phyloP scores from a whole-genome alignment of 805 yeast genomes.

The Clavispora carvajalis region DNA sequence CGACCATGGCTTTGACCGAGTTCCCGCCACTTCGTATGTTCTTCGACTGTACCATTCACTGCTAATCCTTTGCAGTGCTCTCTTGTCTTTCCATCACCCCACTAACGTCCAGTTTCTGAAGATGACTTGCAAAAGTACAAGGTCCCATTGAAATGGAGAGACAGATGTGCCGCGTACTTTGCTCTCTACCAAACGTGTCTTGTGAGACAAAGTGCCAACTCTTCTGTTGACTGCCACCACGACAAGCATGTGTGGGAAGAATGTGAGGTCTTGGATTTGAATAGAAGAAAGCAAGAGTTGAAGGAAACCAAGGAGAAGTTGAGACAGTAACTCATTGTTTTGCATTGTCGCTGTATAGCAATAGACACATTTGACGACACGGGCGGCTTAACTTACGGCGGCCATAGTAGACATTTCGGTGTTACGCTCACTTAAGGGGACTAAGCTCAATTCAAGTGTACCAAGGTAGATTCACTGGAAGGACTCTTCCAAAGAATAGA shows the following conservation, averaged over 20 bases:
- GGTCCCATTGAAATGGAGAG: conserved; percentile 76
- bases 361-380: conserved; percentile 1
- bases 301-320: conserved; percentile 45
- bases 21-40: conserved; percentile 20
- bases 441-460: too few relatives aligned
- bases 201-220: conserved; percentile 38
- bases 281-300: conserved; percentile 72
- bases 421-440: too few relatives aligned
- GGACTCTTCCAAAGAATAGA: too few relatives aligned
- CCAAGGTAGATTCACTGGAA: too few relatives aligned
- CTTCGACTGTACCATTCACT: too few relatives aligned
- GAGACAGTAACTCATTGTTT: conserved; percentile 13
- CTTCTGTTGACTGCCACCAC: conserved; percentile 55
- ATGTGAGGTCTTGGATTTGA: conserved; percentile 77
- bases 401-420: too few relatives aligned
- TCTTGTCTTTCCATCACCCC: too few relatives aligned
- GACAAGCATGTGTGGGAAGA: conserved; percentile 82
- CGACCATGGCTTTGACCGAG: conserved; percentile 16
- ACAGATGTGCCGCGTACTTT: conserved; percentile 66
- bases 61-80: too few relatives aligned
- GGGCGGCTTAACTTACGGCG: too few relatives aligned
- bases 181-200: conserved; percentile 42
- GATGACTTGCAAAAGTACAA: conserved; percentile 78
- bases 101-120: conserved; percentile 53
- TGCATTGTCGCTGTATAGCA: conserved; percentile 4